Conservation (phyloP, 305 asterid genomes). For the Solanum hybrid region DNA sequence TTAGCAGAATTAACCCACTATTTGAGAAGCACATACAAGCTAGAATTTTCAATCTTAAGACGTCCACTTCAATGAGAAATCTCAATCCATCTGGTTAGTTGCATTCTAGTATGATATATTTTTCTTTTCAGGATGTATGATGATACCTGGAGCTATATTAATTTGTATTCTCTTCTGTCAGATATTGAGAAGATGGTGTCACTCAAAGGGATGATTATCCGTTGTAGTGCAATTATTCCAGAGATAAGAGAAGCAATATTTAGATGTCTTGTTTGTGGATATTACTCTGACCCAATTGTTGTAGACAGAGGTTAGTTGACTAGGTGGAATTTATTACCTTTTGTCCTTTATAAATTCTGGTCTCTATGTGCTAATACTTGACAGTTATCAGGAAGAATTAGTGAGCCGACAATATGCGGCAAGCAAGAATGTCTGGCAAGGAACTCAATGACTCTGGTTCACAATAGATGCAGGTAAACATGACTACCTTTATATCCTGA, state of each 20-base stretch:
- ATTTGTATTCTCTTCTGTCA: slow-evolving; percentile 11
- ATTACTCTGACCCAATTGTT: slow-evolving; percentile 75
- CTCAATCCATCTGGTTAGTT: slow-evolving; percentile 82
- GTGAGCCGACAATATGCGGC: slow-evolving; percentile 66
- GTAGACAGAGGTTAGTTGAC: slow-evolving; percentile 70
- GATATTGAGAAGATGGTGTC: slow-evolving; percentile 97
- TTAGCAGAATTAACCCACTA: slow-evolving; percentile 54
- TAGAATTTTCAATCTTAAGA: slow-evolving; percentile 78
- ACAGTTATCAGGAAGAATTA: slow-evolving; percentile 58
- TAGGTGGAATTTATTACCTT: not conserved
- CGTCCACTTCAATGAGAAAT: slow-evolving; percentile 76
- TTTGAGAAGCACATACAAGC: slow-evolving; percentile 94
- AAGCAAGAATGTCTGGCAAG: slow-evolving; percentile 79
- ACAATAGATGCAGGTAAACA: slow-evolving; percentile 90
- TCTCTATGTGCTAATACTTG: not conserved
- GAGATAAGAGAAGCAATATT: slow-evolving; percentile 90
- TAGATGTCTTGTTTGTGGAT: slow-evolving; percentile 92
- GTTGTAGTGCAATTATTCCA: slow-evolving; percentile 90
- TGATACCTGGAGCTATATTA: not conserved
- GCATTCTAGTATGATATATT: not conserved
- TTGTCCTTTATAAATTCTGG: not conserved
- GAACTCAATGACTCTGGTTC: slow-evolving; percentile 88
- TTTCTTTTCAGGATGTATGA: not conserved
- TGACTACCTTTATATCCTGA: not conserved
- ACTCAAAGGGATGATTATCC: slow-evolving; percentile 87